Percentiles rank a stretch among this genome's conserved stretches.
phyloP scores from a whole-genome alignment of 2,329 filamentous ascomycete genomes.

The Huntiella omanensis region DNA sequence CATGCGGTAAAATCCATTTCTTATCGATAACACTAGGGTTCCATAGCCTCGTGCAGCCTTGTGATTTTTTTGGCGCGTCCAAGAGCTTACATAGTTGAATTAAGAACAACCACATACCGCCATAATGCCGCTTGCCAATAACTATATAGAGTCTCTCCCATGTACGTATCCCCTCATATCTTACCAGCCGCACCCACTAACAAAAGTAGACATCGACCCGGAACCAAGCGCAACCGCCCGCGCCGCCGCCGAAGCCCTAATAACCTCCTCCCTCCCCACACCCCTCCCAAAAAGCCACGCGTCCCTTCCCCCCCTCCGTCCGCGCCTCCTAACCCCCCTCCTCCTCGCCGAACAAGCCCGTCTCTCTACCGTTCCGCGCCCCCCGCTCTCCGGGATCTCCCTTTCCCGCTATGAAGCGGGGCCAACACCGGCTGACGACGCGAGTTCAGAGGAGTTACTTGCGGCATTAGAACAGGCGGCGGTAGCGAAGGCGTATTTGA shows the following conservation, averaged over 20 bases:
- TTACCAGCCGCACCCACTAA: slow-evolving; percentile 5
- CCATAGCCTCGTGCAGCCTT: too few species aligned
- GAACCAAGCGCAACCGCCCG: slow-evolving; percentile 46
- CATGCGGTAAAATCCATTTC: background rate
- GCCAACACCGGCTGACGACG: slow-evolving; percentile 25
- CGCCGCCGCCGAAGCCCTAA: slow-evolving; percentile 47
- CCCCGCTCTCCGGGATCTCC: slow-evolving; percentile 50
- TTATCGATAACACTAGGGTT: slow-evolving; percentile 24
- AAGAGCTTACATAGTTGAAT: too few species aligned
- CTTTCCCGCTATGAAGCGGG: slow-evolving; percentile 66
- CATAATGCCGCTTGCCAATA: slow-evolving; percentile 17
- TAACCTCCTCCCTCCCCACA: slow-evolving; percentile 43
- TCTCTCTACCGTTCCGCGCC: slow-evolving; percentile 32
- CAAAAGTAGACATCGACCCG: slow-evolving; percentile 56
- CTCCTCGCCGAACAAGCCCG: slow-evolving; percentile 51
- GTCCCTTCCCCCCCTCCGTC: slow-evolving; percentile 34
- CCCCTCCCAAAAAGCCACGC: slow-evolving; percentile 29
- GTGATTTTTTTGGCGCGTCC: too few species aligned
- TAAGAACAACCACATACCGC: background rate
- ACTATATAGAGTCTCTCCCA: slow-evolving; percentile 58
- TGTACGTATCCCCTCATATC: slow-evolving; percentile 32
- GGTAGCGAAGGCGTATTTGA: slow-evolving; percentile 32
- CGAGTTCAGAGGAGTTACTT: slow-evolving; percentile 21
- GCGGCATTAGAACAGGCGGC: slow-evolving; percentile 41
- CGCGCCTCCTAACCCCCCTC: slow-evolving; percentile 29